Percentiles rank a stretch among this genome's conserved stretches.
These are phyloP conservation scores for Colletotrichum sp. DNA, from an alignment of 2,329 filamentous ascomycete genomes.

Conservation along the genomic window DNA sequence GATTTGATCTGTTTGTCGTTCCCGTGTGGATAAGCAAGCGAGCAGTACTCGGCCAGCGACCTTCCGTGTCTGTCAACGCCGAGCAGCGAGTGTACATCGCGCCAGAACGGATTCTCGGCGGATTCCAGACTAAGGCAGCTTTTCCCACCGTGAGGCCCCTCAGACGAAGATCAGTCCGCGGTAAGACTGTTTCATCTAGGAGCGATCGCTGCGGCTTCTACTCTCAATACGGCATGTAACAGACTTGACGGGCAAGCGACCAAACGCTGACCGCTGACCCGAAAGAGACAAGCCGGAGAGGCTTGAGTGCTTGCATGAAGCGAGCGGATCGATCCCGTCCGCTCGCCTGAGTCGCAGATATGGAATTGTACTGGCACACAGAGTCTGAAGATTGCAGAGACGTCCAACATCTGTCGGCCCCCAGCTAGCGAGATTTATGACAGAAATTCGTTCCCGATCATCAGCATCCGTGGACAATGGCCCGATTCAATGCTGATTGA, in stretches of 20 bases:
- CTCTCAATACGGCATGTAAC: constrained; percentile 19
- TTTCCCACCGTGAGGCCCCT: constrained; percentile 7
- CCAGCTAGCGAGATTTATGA: neutral
- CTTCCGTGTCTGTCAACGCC: constrained; percentile 16
- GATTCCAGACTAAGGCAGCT: neutral
- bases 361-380: neutral
- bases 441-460: neutral
- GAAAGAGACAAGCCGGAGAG: constrained; percentile 1
- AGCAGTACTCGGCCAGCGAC: neutral
- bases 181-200: constrained; percentile 21
- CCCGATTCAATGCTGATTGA: neutral
- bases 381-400: neutral
- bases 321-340: constrained; percentile 17
- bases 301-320: constrained; percentile 22
- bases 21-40: neutral
- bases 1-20: neutral
- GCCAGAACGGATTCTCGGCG: neutral
- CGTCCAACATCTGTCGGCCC: neutral
- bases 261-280: constrained; percentile 8
- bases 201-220: constrained; percentile 18
- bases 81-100: neutral
- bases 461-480: neutral
- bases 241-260: neutral
- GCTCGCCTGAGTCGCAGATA: constrained; percentile 9
- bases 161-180: constrained; percentile 18